phyloP scores from a whole-genome alignment of 768 basidiomycete genomes.

The Cyclocybe aegerita region DNA sequence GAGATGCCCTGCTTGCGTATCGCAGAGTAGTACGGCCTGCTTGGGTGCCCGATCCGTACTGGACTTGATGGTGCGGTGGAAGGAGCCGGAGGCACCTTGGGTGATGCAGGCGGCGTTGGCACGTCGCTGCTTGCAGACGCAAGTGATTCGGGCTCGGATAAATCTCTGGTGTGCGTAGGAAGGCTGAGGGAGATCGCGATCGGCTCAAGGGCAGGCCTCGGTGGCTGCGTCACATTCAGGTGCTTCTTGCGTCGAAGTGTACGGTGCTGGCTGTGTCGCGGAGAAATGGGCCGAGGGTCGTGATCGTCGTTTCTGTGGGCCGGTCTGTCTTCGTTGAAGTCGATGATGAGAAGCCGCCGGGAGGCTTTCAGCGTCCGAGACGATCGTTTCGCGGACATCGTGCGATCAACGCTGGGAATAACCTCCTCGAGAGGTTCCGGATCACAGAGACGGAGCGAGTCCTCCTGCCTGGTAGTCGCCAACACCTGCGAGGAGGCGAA shows the following conservation, averaged over 20 bases:
- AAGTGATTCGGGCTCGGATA: constrained; percentile 15
- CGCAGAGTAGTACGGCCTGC: constrained; percentile 53
- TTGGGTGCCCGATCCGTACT: constrained; percentile 48
- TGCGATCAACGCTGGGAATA: constrained; percentile 18
- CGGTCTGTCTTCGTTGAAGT: constrained; percentile 4
- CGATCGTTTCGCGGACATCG: constrained; percentile 7
- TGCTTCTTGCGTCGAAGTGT: constrained; percentile 40
- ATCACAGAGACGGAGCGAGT: too few relatives aligned
- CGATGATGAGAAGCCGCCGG: constrained; percentile 12
- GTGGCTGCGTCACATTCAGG: constrained; percentile 28
- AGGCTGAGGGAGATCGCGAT: constrained; percentile 22
- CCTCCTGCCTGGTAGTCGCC: not conserved
- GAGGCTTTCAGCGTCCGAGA: constrained; percentile 15
- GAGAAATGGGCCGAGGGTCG: not conserved
- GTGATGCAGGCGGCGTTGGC: not conserved
- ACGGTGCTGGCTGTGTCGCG: constrained; percentile 17
- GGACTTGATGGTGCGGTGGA: constrained; percentile 9
- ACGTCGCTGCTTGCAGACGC: not conserved
- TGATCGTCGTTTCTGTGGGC: too few relatives aligned
- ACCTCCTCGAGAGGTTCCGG: too few relatives aligned
- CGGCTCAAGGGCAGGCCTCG: constrained; percentile 17
- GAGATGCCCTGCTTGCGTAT: constrained; percentile 42
- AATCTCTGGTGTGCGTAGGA: constrained; percentile 5
- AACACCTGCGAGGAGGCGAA: not conserved
- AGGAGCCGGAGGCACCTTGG: not conserved